These are phyloP conservation scores for Gossypium australe DNA, from an alignment of 345 rosid genomes.

Conservation along the genomic window DNA sequence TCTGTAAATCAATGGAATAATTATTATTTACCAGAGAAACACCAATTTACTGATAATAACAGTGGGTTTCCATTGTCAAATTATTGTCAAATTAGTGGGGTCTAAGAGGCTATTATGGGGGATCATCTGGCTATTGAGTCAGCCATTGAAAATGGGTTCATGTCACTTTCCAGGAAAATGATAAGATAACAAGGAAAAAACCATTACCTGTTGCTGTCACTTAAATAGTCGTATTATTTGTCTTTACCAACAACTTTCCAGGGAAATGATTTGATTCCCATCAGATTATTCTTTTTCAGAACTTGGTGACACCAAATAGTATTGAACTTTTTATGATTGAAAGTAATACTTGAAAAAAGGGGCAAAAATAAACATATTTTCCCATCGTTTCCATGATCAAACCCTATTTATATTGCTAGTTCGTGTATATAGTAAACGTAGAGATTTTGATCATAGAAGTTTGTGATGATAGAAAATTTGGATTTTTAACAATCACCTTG, in stretches of 20 bases:
- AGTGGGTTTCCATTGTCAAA: not conserved
- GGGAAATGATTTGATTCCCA: not conserved
- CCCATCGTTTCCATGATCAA: constrained; percentile 47
- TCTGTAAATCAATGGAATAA: constrained; percentile 32
- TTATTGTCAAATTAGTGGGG: not conserved
- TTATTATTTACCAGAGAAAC: constrained; percentile 16
- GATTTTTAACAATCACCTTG: no score
- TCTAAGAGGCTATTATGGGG: not conserved
- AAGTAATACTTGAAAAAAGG: constrained; percentile 30
- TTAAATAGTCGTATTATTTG: not conserved
- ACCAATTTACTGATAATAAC: constrained; percentile 16
- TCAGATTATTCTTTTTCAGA: not conserved
- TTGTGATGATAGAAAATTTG: not conserved
- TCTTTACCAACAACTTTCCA: not conserved
- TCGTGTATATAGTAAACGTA: not conserved
- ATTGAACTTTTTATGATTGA: not conserved
- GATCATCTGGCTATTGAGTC: not conserved
- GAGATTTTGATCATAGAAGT: not conserved
- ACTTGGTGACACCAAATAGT: not conserved
- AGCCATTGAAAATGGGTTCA: not conserved
- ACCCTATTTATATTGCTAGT: constrained; percentile 30
- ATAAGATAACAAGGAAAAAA: not conserved
- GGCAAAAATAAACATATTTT: no score
- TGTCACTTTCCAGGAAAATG: not conserved
- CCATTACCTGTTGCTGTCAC: not conserved